Evolutionary conservation across 2,329 filamentous ascomycete genomes (phyloP).

Genomic region (Exophiala bonariae): DNA sequence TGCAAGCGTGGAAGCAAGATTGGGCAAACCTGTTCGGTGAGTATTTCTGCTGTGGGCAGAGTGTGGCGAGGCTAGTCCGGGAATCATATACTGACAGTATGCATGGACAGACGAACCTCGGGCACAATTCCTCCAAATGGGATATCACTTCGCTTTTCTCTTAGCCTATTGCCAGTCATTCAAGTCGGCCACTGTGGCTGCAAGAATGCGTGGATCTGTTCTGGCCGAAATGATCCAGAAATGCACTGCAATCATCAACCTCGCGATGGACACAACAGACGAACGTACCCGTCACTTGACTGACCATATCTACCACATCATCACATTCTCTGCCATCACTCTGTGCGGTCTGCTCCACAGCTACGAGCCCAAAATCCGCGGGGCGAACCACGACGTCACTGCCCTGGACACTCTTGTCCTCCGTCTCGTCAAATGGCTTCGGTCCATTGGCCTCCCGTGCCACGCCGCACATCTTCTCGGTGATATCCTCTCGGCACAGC

Average conservation of each 20-base stretch:
- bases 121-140: conserved; percentile 49
- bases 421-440: conserved; percentile 41
- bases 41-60: not conserved
- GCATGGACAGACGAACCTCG: conserved; percentile 39
- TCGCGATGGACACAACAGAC: conserved; percentile 46
- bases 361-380: conserved; percentile 37
- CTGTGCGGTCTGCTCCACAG: conserved; percentile 39
- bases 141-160: conserved; percentile 47
- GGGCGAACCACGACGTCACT: conserved; percentile 33
- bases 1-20: conserved; percentile 41
- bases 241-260: conserved; percentile 40
- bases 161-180: conserved; percentile 43
- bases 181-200: conserved; percentile 35
- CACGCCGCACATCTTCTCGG: conserved; percentile 44
- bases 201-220: conserved; percentile 36
- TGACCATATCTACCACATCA: conserved; percentile 51
- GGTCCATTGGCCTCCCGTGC: conserved; percentile 42
- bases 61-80: too few species aligned
- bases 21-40: conserved; percentile 43
- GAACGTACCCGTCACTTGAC: conserved; percentile 46
- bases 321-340: conserved; percentile 45
- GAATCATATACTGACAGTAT: not conserved
- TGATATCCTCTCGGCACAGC: conserved; percentile 37
- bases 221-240: conserved; percentile 44
- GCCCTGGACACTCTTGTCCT: conserved; percentile 37